Percentiles rank a stretch among this genome's conserved stretches.
These are phyloP conservation scores for Solanum tarijense DNA, from an alignment of 257 asterid species.

Conservation along the genomic window DNA sequence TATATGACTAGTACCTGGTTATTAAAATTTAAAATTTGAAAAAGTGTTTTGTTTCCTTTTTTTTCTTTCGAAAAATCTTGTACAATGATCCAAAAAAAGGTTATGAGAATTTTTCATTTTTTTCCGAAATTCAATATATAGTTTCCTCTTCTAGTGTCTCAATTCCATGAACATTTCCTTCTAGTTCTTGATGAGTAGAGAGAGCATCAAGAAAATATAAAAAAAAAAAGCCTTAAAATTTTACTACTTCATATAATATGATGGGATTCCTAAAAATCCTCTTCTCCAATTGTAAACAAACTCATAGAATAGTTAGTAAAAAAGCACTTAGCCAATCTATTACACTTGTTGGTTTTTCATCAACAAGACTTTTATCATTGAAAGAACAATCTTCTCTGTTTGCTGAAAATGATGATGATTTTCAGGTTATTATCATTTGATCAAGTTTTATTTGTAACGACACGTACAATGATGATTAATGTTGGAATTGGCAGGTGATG, in stretches of 20 bases:
- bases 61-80: not conserved
- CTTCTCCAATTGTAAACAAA: not conserved
- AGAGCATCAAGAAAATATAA: not conserved
- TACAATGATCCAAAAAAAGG: not conserved
- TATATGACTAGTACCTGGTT: not conserved
- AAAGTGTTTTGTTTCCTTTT: not conserved
- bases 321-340: not conserved
- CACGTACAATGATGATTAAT: not conserved
- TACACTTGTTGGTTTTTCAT: not conserved
- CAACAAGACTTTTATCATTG: not conserved
- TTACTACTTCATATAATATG: not conserved
- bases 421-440: constrained; percentile 6
- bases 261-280: not conserved
- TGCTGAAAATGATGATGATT: not conserved
- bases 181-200: not conserved
- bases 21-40: no score
- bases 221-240: not conserved
- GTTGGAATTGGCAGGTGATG: constrained; percentile 26
- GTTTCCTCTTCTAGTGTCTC: not conserved
- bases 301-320: not conserved
- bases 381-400: not conserved
- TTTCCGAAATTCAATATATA: not conserved
- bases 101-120: no score
- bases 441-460: not conserved
- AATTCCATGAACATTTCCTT: not conserved